Percentiles rank a stretch among this genome's conserved stretches.
Conservation (phyloP, 306 rosid species). For the Delonix regia region DNA sequence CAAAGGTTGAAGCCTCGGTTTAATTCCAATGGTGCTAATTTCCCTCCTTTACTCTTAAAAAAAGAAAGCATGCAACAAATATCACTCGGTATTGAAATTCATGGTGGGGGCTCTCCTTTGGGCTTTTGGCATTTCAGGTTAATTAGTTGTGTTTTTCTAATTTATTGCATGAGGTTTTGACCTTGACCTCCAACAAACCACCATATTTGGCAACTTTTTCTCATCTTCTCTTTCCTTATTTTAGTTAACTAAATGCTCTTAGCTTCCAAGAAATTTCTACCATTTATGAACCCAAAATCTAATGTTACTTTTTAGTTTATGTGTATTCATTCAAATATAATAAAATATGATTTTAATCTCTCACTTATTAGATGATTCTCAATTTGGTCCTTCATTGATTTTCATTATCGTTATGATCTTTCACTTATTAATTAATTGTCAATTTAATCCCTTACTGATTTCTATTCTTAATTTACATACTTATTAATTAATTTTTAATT, state of each 20-base stretch:
- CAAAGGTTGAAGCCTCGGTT: slow-evolving; percentile 35
- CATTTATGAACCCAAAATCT: background rate
- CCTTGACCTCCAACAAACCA: slow-evolving; percentile 79
- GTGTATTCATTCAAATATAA: background rate
- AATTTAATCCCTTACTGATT: no score
- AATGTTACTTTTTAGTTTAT: background rate
- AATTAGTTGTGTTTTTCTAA: slow-evolving; percentile 59
- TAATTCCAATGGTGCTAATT: slow-evolving; percentile 31
- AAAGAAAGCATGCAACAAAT: slow-evolving; percentile 47
- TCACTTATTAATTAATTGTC: no score
- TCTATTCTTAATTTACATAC: no score
- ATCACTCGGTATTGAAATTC: slow-evolving; percentile 54
- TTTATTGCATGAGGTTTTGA: slow-evolving; percentile 67
- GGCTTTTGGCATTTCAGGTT: slow-evolving; percentile 59
- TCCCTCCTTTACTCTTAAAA: slow-evolving; percentile 35
- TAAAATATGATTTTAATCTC: no score
- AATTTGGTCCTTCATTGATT: no score
- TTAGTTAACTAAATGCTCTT: slow-evolving; percentile 35
- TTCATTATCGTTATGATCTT: no score
- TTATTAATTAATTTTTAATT: no score
- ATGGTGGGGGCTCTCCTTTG: slow-evolving; percentile 38
- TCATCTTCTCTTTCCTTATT: slow-evolving; percentile 50
- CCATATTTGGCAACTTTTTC: slow-evolving; percentile 72
- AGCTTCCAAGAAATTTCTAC: background rate
- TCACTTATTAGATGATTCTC: no score